phyloP scores from a whole-genome alignment of 2,329 filamentous ascomycete genomes.

The Diaporthe caulivora region DNA sequence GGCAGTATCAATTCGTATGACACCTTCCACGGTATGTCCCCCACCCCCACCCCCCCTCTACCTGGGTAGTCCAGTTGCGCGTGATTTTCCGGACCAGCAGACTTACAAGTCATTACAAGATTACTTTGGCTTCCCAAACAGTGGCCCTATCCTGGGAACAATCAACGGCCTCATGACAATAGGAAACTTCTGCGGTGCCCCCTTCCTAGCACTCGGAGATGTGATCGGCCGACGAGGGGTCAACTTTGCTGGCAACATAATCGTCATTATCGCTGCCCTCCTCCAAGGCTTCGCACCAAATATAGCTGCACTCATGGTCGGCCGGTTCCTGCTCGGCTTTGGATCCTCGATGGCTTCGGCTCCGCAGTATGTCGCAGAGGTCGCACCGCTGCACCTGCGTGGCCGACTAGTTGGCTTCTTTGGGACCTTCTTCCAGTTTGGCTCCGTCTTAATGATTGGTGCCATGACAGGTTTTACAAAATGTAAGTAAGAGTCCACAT shows the following conservation, averaged over 20 bases:
- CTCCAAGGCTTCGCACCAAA: conserved; percentile 60
- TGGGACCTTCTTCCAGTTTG: conserved; percentile 60
- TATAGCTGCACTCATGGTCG: conserved; percentile 52
- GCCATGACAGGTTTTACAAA: conserved; percentile 57
- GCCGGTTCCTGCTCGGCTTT: conserved; percentile 52
- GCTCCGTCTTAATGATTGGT: conserved; percentile 56
- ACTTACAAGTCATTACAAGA: neutral
- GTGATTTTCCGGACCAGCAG: neutral
- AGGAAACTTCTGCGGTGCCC: conserved; percentile 60
- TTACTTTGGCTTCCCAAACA: conserved; percentile 57
- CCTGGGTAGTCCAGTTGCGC: no score
- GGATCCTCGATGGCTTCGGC: conserved; percentile 47
- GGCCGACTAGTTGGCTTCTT: conserved; percentile 61
- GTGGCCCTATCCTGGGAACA: conserved; percentile 55
- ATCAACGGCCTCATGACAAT: conserved; percentile 63
- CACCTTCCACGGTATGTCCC: conserved; percentile 51
- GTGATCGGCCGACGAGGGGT: conserved; percentile 63
- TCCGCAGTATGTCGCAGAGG: conserved; percentile 47
- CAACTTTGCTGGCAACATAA: conserved; percentile 58
- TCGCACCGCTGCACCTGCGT: conserved; percentile 49
- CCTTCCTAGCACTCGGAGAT: conserved; percentile 63
- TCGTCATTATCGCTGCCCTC: conserved; percentile 58
- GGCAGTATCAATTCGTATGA: conserved; percentile 57
- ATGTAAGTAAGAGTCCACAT: conserved; percentile 38
- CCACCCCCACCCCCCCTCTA: no score